phyloP scores from a whole-genome alignment of 768 basidiomycete genomes.

The Podaxis rugospora region DNA sequence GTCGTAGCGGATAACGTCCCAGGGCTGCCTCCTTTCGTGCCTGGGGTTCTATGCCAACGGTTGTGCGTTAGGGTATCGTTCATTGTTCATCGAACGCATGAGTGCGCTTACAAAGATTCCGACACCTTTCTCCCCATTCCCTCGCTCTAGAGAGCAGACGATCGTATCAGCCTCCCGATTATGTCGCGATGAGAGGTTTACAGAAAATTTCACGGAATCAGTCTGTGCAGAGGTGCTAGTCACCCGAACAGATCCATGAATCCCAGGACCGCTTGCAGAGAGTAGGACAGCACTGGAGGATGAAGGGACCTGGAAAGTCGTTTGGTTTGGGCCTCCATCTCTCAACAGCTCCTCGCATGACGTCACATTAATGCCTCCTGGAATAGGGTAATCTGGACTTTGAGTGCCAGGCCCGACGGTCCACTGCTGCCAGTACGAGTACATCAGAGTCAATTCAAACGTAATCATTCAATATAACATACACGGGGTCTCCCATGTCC shows the following conservation, averaged over 20 bases:
- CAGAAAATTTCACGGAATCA: neutral
- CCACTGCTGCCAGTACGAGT: neutral
- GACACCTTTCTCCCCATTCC: constrained; percentile 6
- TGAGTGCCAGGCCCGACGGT: neutral
- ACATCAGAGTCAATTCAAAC: neutral
- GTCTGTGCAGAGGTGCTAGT: neutral
- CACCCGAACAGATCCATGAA: constrained; percentile 2
- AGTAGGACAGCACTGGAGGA: constrained; percentile 5
- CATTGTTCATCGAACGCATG: neutral
- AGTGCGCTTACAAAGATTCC: constrained; percentile 5
- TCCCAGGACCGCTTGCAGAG: neutral
- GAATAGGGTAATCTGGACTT: constrained; percentile 4
- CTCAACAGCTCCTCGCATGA: constrained; percentile 7
- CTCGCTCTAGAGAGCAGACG: constrained; percentile 1
- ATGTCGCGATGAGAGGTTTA: neutral
- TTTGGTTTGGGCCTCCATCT: neutral
- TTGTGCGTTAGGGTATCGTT: neutral
- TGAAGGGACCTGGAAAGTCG: neutral
- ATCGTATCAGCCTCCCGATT: neutral
- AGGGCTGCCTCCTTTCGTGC: neutral
- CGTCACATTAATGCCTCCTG: neutral
- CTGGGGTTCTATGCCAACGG: neutral
- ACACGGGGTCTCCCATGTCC: neutral
- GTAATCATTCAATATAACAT: neutral
- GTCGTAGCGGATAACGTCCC: neutral